Base-by-base conservation (phyloP, 768 basidiomycete genomes). In the Mycena latifolia region DNA sequence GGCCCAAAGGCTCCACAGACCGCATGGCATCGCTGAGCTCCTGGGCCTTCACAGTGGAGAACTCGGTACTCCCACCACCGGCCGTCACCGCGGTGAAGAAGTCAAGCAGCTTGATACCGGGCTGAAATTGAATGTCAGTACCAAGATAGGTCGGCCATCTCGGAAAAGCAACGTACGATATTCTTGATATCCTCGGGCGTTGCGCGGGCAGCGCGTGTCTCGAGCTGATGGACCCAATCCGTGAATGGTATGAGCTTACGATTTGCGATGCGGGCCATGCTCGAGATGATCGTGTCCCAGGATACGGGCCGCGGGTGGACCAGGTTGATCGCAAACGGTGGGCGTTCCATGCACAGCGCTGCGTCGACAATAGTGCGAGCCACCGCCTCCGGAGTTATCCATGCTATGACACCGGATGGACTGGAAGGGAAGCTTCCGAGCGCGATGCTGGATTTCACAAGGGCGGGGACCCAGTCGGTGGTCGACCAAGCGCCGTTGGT, bases 361-460 rank as follows among this genome's bases (percentile, higher is more conserved):
- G 79, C 64, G 55, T 82, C 80, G 8, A 78, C 33, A 10, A 81
- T 67, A 28, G 75, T 63, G n/a, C 64, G 59, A 0, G 78, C 73
- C 3, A 79, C 81, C 20, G 75, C 74, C 50, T 81, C 72, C 54
- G 78, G 72, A 15, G 77, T 76, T 15, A 82, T 51, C 82, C 82
- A 83, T 8, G 78, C 76, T 1, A 79, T 71, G 5, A 63, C 28
- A 73, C 77, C 45, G 9, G 24, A 25, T 50, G 45, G n/a, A 8
- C 67, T 3, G 61, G 69, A 10, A 71, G 55, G 62, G 25, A 63
- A 55, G 31, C 46, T 37, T 10, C 65, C 61, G 9, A 76, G 56
- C 5, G 60, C 59, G 8, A 69, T 39, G 47, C 69, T 69, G 12
- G 73, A 72, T 46, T 70, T 71, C 27, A 77, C 68, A 25, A 77